phyloP scores from a whole-genome alignment of 352 stramenopile genomes.

The Phytophthora sansomeana region DNA sequence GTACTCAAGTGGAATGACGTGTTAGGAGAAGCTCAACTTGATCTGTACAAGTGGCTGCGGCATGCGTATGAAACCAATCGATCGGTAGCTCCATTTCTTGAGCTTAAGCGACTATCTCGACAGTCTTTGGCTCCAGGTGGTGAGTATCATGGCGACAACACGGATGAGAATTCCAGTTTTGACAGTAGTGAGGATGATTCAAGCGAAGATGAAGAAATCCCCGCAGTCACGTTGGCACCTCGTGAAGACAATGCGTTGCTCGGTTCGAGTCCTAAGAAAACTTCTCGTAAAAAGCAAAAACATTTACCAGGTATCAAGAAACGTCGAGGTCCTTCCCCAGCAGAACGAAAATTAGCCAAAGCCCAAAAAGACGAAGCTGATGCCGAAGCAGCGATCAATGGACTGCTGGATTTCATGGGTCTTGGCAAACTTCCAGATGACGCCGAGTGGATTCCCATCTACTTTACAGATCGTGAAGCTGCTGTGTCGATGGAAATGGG shows the following conservation, averaged over 20 bases:
- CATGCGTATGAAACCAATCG: slow-evolving; percentile 68
- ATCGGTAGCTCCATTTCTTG: slow-evolving; percentile 65
- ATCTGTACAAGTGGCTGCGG: slow-evolving; percentile 88
- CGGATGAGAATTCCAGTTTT: slow-evolving; percentile 2
- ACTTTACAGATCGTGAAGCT: slow-evolving; percentile 79
- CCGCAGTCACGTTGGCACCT: slow-evolving; percentile 4
- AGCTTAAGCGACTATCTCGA: slow-evolving; percentile 51
- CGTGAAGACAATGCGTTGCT: slow-evolving; percentile 56
- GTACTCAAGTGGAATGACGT: slow-evolving; percentile 94
- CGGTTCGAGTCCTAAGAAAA: slow-evolving; percentile 11
- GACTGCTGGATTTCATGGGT: slow-evolving; percentile 74
- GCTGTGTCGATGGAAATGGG: slow-evolving; percentile 76
- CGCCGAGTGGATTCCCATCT: slow-evolving; percentile 78
- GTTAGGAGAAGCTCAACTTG: slow-evolving; percentile 85
- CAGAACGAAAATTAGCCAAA: slow-evolving; percentile 31
- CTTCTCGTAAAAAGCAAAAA: slow-evolving; percentile 6
- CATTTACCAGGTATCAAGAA: background rate
- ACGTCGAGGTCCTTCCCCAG: slow-evolving; percentile 21
- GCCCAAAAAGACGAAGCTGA: slow-evolving; percentile 64
- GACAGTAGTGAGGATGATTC: slow-evolving; percentile 21
- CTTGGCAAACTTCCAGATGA: slow-evolving; percentile 80
- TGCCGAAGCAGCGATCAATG: slow-evolving; percentile 63
- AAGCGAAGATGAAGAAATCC: slow-evolving; percentile 25
- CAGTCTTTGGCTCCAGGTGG: slow-evolving; percentile 1
- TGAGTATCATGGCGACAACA: background rate